phyloP scores from a whole-genome alignment of 306 rosid genomes.

The Rosa rugosa region DNA sequence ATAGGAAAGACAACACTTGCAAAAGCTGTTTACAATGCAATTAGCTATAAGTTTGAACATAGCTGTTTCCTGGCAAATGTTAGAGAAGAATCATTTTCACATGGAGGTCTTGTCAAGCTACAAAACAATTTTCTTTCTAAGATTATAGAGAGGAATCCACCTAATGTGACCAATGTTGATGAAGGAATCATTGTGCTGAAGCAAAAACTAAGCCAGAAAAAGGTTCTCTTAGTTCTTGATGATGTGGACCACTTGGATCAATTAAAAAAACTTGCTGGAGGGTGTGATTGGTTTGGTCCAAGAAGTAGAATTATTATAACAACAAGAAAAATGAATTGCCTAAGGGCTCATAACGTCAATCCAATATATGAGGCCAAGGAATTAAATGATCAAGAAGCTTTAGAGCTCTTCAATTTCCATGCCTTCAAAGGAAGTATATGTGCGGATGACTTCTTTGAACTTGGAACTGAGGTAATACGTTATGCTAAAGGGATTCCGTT shows the following conservation, averaged over 20 bases:
- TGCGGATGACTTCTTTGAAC: neutral
- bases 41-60: neutral
- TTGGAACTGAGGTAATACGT: neutral
- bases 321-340: neutral
- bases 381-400: neutral
- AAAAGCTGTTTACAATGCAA: neutral
- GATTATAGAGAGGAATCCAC: neutral
- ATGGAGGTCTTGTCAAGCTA: neutral
- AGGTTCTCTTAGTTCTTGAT: constrained; percentile 1
- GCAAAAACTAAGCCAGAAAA: neutral
- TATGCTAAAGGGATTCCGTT: constrained; percentile 25
- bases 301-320: constrained; percentile 14
- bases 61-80: neutral
- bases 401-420: neutral
- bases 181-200: neutral
- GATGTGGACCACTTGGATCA: neutral
- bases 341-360: neutral
- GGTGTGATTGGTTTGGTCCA: neutral
- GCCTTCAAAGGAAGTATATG: neutral
- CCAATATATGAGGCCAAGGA: neutral
- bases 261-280: too few species aligned
- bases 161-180: neutral
- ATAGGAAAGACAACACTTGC: neutral
- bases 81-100: neutral
- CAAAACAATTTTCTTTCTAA: neutral